Conservation (phyloP, 2,329 filamentous ascomycete species). For the Xenoacremonium recifei region DNA sequence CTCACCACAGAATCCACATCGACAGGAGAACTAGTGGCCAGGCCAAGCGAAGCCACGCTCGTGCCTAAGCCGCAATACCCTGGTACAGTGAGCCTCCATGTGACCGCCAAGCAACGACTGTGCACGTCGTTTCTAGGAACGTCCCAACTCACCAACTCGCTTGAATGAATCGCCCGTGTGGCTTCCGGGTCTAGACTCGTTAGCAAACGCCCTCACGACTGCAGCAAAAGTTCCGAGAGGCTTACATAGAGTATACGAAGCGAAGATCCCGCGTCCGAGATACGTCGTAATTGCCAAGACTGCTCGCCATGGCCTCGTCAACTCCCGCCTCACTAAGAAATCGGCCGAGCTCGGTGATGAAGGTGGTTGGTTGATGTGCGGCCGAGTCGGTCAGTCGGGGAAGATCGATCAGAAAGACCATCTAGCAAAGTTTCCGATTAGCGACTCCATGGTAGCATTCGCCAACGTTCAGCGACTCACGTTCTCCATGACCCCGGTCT, state of each 20-base stretch:
- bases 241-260: slow-evolving; percentile 84
- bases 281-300: slow-evolving; percentile 80
- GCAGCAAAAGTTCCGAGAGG: slow-evolving; percentile 6
- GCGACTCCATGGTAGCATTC: slow-evolving; percentile 14
- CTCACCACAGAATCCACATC: slow-evolving; percentile 72
- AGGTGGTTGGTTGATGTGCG: slow-evolving; percentile 41
- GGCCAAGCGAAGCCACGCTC: slow-evolving; percentile 62
- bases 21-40: slow-evolving; percentile 53
- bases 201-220: slow-evolving; percentile 11
- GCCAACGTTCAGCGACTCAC: slow-evolving; percentile 38
- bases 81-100: slow-evolving; percentile 27
- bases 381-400: slow-evolving; percentile 54
- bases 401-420: slow-evolving; percentile 89
- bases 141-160: slow-evolving; percentile 28
- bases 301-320: slow-evolving; percentile 61
- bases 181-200: slow-evolving; percentile 33
- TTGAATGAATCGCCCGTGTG: slow-evolving; percentile 29
- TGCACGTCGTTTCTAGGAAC: not conserved
- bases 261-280: slow-evolving; percentile 66
- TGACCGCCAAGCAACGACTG: slow-evolving; percentile 15
- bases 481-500: slow-evolving; percentile 82
- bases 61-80: slow-evolving; percentile 74
- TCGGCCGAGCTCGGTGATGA: slow-evolving; percentile 67
- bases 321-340: slow-evolving; percentile 70
- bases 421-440: slow-evolving; percentile 47